Evolutionary conservation across 164 flowering plant species (phyloP), one percentile per base, ranked within the genome.

Genomic region (Annona squamosa): DNA sequence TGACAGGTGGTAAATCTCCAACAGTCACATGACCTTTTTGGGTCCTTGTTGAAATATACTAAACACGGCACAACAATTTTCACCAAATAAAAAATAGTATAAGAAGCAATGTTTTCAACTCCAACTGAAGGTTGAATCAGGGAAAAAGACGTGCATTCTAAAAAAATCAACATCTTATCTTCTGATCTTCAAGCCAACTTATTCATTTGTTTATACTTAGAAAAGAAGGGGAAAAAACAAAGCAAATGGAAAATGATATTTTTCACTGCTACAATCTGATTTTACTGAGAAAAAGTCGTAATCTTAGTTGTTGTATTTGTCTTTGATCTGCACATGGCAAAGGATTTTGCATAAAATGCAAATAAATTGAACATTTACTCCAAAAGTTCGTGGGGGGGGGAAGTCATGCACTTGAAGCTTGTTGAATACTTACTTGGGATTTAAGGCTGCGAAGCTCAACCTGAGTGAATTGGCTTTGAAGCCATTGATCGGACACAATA

Each of bases 391-490:
- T 66, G 17, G 3, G 46, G 7, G 16, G 42, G 12, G 42, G 4
- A 66, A 66, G 19, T 3, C 19, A 66, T 66, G 41, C 43, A 43
- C 13, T 43, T 17, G 13, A 57, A 42, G 44, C 41, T 37, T 5
- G 7, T 45, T 7, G 37, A 70, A 59, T 26, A 46, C 76, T 80
- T 70, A 89, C 95, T 74, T 83, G 85, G 56, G 95, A 82, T 82
- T 86, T 85, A 72, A 90, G 85, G 72, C 84, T 63, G 1, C 89
- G 88, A 72, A 90, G 86, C 80, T 89, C 92, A 56, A 90, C 92
- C 78, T 90, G 92, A 17, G 91, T 90, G 83, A 90, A 90, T 63
- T 90, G 95, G 80, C 88, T 86, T 45, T 90, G 92, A 61, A 90
- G 89, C 91, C 89, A 85, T 82, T 86, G 87, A 87, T 90, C 95